These are phyloP conservation scores for Sugiyamaella marilandica DNA, from an alignment of 805 yeast species.

Conservation along the genomic window DNA sequence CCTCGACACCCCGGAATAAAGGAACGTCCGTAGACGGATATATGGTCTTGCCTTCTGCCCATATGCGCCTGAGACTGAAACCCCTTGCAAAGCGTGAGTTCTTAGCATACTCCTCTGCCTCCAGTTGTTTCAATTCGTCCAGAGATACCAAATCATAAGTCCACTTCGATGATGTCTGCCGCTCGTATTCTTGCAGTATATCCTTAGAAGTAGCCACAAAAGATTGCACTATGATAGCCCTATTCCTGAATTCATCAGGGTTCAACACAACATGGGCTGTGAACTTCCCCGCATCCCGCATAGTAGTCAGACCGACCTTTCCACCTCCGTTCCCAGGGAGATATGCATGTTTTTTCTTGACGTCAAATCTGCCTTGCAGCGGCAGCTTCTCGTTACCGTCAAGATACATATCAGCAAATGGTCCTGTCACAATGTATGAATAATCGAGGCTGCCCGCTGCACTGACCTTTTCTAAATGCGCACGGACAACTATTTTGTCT, in stretches of 20 bases:
- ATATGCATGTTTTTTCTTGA: not conserved
- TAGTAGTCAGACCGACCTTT: not conserved
- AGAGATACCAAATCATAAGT: not conserved
- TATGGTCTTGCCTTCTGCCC: not conserved
- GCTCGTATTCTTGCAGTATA: not conserved
- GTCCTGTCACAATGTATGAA: not conserved
- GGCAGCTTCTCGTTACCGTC: not conserved
- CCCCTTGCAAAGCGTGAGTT: not conserved
- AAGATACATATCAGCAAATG: not conserved
- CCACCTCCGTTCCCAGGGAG: not conserved
- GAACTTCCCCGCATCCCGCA: not conserved
- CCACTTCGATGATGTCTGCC: not conserved
- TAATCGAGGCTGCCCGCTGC: not conserved
- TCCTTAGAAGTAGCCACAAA: not conserved
- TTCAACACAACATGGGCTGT: not conserved
- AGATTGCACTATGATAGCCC: not conserved
- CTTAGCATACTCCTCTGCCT: not conserved
- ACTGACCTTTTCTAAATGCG: not conserved
- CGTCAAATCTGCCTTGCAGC: not conserved
- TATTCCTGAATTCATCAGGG: not conserved
- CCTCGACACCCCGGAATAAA: not conserved
- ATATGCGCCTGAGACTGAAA: not conserved
- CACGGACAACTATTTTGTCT: not conserved
- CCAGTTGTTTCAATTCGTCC: not conserved
- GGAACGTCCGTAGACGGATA: not conserved